phyloP scores from a whole-genome alignment of 768 basidiomycete genomes.

The Tricholomella constricta region DNA sequence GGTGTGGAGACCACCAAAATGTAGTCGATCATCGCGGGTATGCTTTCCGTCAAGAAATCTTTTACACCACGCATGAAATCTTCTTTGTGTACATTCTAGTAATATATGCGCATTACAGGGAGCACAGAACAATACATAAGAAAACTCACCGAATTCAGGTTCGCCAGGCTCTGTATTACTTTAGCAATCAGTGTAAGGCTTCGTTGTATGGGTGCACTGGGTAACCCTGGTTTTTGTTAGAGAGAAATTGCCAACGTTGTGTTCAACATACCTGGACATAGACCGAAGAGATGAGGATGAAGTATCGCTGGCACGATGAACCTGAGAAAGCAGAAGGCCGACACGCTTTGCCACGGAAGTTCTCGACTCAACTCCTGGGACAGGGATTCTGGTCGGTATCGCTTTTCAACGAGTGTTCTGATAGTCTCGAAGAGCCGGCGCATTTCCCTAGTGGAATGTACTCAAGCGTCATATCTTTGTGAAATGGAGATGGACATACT shows the following conservation, averaged over 20 bases:
- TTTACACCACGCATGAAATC: slow-evolving; percentile 81
- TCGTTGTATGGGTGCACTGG: slow-evolving; percentile 66
- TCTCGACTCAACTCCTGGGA: slow-evolving; percentile 49
- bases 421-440: slow-evolving; percentile 69
- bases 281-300: slow-evolving; percentile 83
- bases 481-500: slow-evolving; percentile 45
- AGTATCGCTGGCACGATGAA: slow-evolving; percentile 90
- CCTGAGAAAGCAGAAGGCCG: slow-evolving; percentile 86
- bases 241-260: neutral
- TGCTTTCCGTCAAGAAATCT: slow-evolving; percentile 66
- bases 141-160: slow-evolving; percentile 59
- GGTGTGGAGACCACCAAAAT: slow-evolving; percentile 71
- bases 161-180: slow-evolving; percentile 87
- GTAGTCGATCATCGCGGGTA: slow-evolving; percentile 78
- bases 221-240: slow-evolving; percentile 53
- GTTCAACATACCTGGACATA: slow-evolving; percentile 63
- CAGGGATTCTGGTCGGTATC: slow-evolving; percentile 47
- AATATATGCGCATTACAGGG: neutral
- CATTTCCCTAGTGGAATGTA: slow-evolving; percentile 58
- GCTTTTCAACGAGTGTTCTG: slow-evolving; percentile 69
- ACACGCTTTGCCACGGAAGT: slow-evolving; percentile 80
- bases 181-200: slow-evolving; percentile 86
- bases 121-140: neutral
- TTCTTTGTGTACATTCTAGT: slow-evolving; percentile 69
- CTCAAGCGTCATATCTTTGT: neutral